Conservation (phyloP, 495 filamentous ascomycete species). For the Aspergillus incahuasiensis region DNA sequence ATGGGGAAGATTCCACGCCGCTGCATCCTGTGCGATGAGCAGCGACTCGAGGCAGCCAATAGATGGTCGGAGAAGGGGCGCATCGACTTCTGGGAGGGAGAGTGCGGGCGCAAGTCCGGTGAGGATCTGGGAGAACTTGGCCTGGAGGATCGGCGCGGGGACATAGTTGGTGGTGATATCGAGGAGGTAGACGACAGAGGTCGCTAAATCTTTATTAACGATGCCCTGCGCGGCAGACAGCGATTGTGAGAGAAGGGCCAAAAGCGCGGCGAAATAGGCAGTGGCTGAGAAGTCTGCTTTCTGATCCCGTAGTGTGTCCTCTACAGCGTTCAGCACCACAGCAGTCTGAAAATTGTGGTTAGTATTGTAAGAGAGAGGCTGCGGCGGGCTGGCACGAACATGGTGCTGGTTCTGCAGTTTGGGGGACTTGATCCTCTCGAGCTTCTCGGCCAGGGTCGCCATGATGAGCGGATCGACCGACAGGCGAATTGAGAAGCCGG, state of each 20-base stretch:
- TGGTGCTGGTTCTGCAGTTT: conserved; percentile 94
- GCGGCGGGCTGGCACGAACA: conserved; percentile 44
- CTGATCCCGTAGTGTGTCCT: conserved; percentile 85
- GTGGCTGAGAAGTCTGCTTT: conserved; percentile 77
- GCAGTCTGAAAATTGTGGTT: conserved; percentile 57
- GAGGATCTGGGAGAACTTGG: conserved; percentile 92
- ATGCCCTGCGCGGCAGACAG: conserved; percentile 56
- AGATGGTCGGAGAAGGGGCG: conserved; percentile 78
- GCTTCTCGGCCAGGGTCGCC: conserved; percentile 80
- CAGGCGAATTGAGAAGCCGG: conserved; percentile 19
- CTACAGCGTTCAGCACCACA: conserved; percentile 83
- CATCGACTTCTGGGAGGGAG: conserved; percentile 75
- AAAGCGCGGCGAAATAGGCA: conserved; percentile 92
- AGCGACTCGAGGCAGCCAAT: conserved; percentile 90
- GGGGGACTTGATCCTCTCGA: conserved; percentile 93
- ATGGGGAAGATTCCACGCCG: conserved; percentile 80
- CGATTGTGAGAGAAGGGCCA: conserved; percentile 78
- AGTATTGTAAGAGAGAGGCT: conserved; percentile 10
- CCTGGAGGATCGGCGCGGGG: conserved; percentile 77
- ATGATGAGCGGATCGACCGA: conserved; percentile 36
- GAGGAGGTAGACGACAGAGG: conserved; percentile 91
- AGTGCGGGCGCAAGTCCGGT: conserved; percentile 78
- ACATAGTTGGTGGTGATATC: conserved; percentile 80
- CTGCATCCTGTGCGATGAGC: conserved; percentile 78
- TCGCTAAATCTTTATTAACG: conserved; percentile 77